A percentile compares a stretch with the other conserved stretches of the same genome.
These are phyloP conservation scores for Myxozyma melibiosi DNA, from an alignment of 805 yeast species.

Conservation along the genomic window DNA sequence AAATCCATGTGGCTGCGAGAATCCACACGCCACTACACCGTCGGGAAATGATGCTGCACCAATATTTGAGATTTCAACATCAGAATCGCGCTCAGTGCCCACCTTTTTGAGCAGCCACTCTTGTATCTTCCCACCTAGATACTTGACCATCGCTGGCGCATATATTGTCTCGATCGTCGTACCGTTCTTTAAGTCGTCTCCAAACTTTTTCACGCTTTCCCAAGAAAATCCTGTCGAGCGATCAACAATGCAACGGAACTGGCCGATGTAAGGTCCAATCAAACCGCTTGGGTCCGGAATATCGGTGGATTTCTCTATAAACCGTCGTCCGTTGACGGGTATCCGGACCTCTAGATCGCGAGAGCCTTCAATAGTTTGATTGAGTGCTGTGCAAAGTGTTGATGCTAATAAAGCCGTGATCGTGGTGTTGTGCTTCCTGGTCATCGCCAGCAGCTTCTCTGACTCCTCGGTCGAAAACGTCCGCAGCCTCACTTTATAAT, in stretches of 20 bases:
- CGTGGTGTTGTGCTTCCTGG: constrained; percentile 12
- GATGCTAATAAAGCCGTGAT: constrained; percentile 16
- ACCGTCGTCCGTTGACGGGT: constrained; percentile 25
- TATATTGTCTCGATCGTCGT: not conserved
- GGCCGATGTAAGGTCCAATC: constrained; percentile 18
- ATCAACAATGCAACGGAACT: not conserved
- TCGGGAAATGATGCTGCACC: constrained; percentile 10
- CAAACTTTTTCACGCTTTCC: constrained; percentile 3
- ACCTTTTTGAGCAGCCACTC: constrained; percentile 9
- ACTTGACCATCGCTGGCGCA: constrained; percentile 10
- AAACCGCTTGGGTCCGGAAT: not conserved
- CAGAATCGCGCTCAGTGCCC: not conserved
- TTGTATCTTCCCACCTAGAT: constrained; percentile 7
- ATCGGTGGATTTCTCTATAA: not conserved
- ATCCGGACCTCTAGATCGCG: constrained; percentile 2
- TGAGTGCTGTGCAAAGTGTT: not conserved
- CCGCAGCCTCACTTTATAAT: not conserved
- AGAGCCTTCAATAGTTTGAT: constrained; percentile 3
- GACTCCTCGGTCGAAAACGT: not conserved
- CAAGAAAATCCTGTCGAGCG: constrained; percentile 8
- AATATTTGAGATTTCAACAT: constrained; percentile 19
- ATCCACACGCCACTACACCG: constrained; percentile 4
- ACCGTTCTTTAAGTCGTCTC: not conserved
- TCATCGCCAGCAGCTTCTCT: not conserved
- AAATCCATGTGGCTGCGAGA: constrained; percentile 17